A percentile compares a stretch with the other conserved stretches of the same genome.
Conservation (phyloP, 805 yeast genomes). For the Lipomyces kockii region DNA sequence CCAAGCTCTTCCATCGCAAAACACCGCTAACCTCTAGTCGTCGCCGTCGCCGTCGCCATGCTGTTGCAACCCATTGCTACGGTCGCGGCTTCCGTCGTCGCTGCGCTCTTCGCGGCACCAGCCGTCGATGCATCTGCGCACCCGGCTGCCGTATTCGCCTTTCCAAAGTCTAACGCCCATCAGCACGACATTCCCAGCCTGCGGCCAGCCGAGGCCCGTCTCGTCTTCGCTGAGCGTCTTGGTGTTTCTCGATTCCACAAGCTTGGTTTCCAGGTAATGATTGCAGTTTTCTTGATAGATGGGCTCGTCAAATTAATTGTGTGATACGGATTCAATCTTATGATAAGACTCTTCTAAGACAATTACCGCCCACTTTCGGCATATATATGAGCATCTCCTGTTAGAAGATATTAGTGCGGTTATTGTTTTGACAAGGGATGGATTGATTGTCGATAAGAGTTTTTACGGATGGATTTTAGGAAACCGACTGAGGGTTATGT, state of each 20-base stretch:
- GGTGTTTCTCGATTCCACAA: conserved; percentile 39
- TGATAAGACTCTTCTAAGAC: background rate
- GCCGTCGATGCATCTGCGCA: conserved; percentile 34
- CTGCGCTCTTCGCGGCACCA: conserved; percentile 24
- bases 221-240: conserved; percentile 56
- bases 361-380: background rate
- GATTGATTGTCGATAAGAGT: background rate
- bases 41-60: conserved; percentile 18
- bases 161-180: conserved; percentile 31
- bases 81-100: conserved; percentile 32
- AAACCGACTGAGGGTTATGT: too few relatives aligned
- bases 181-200: conserved; percentile 34
- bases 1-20: background rate
- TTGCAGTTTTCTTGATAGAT: background rate
- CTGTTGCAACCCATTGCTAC: conserved; percentile 32
- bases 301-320: background rate
- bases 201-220: conserved; percentile 65
- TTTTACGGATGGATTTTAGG: background rate
- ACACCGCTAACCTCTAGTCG: background rate
- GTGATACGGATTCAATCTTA: background rate
- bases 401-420: background rate
- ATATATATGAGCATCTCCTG: background rate
- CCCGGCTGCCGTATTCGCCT: conserved; percentile 37
- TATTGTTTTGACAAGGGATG: background rate
- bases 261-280: conserved; percentile 34